phyloP scores from a whole-genome alignment of 805 yeast species.

The Millerozyma miso region DNA sequence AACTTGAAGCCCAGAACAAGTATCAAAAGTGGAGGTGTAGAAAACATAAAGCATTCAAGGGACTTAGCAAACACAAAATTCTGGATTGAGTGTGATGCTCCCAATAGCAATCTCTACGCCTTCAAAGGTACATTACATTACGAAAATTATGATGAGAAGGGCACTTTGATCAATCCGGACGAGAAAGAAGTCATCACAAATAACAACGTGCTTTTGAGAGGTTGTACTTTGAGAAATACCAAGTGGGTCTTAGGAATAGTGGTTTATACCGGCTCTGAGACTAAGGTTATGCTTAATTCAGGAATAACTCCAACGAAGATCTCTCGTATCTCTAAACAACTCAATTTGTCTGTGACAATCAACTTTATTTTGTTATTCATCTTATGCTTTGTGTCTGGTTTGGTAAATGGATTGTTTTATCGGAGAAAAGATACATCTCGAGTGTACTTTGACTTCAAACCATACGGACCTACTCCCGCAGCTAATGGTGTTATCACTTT shows the following conservation, averaged over 20 bases:
- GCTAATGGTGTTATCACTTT: slow-evolving; percentile 64
- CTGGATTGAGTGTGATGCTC: slow-evolving; percentile 67
- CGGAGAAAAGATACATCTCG: slow-evolving; percentile 41
- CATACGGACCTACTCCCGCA: slow-evolving; percentile 56
- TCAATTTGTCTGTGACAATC: slow-evolving; percentile 61
- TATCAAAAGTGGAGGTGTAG: slow-evolving; percentile 47
- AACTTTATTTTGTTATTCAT: slow-evolving; percentile 60
- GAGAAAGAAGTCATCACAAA: slow-evolving; percentile 56
- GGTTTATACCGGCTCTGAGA: slow-evolving; percentile 71
- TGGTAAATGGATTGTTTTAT: slow-evolving; percentile 66
- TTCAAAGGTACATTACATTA: slow-evolving; percentile 66
- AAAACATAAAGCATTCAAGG: slow-evolving; percentile 45
- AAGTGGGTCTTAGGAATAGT: slow-evolving; percentile 73
- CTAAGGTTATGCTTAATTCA: slow-evolving; percentile 74
- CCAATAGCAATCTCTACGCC: slow-evolving; percentile 59
- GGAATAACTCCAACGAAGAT: slow-evolving; percentile 75
- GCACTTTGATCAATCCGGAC: slow-evolving; percentile 27
- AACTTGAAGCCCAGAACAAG: slow-evolving; percentile 60
- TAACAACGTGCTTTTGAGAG: slow-evolving; percentile 66
- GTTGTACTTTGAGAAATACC: slow-evolving; percentile 69
- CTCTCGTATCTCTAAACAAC: slow-evolving; percentile 59
- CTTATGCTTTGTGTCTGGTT: slow-evolving; percentile 64
- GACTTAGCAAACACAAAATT: slow-evolving; percentile 58
- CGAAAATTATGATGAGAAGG: slow-evolving; percentile 32
- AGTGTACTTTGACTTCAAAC: slow-evolving; percentile 55